Evolutionary conservation across 2,329 filamentous ascomycete genomes (phyloP).

Genomic region (Cercospora sp.): DNA sequence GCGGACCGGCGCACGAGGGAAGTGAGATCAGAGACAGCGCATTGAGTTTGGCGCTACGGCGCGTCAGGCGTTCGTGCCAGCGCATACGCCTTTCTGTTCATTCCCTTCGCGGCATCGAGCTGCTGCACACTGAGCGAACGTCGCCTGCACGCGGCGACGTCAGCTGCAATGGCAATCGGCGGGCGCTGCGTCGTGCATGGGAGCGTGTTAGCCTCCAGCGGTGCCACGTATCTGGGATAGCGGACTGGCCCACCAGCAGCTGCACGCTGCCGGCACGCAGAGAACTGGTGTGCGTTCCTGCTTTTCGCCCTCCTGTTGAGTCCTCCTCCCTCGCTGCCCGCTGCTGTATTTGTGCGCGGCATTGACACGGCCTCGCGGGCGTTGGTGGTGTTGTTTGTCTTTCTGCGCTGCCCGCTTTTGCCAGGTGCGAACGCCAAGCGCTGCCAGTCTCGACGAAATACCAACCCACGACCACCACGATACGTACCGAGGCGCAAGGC

Average conservation of each 20-base stretch:
- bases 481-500: constrained; percentile 1
- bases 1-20: not conserved
- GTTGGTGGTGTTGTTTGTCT: constrained; percentile 9
- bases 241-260: constrained; percentile 9
- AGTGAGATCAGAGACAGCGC: not conserved
- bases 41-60: constrained; percentile 9
- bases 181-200: constrained; percentile 14
- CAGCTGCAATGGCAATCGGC: constrained; percentile 13
- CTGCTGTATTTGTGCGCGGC: constrained; percentile 4
- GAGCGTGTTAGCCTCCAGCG: constrained; percentile 16
- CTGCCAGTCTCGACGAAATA: not conserved
- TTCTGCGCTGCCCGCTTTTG: not conserved
- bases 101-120: not conserved
- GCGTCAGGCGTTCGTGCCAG: constrained; percentile 5
- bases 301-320: not conserved
- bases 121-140: not conserved
- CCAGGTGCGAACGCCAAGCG: not conserved
- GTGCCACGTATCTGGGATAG: constrained; percentile 21
- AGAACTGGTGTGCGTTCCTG: not conserved
- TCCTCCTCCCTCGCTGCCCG: not conserved
- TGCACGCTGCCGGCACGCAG: constrained; percentile 18
- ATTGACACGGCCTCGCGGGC: constrained; percentile 9
- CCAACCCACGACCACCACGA: not conserved
- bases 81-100: constrained; percentile 1
- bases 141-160: constrained; percentile 3